phyloP scores from a whole-genome alignment of 1,284 basidiomycete species.

The Naganishia sp. region DNA sequence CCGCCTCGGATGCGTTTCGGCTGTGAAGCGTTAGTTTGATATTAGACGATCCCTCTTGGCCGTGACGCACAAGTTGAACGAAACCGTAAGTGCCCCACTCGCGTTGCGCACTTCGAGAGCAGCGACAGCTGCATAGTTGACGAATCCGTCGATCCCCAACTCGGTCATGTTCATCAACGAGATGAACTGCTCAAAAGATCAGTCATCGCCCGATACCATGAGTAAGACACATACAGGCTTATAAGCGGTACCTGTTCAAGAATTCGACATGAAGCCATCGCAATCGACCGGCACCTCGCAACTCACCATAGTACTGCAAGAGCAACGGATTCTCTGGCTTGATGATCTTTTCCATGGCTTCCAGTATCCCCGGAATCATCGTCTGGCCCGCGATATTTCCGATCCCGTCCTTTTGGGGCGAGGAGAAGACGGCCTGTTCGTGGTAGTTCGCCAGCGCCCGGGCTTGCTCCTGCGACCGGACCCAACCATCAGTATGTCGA shows the following conservation, averaged over 20 bases:
- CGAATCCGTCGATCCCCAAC: conserved; percentile 58
- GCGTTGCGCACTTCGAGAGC: conserved; percentile 72
- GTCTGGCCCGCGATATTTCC: conserved; percentile 64
- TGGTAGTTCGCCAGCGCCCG: conserved; percentile 73
- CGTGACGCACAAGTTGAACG: conserved; percentile 64
- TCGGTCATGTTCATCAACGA: conserved; percentile 79
- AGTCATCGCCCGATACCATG: not conserved
- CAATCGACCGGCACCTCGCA: not conserved
- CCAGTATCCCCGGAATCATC: conserved; percentile 58
- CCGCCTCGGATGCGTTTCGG: conserved; percentile 72
- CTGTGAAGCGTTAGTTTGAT: conserved; percentile 3
- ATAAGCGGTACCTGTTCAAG: conserved; percentile 63
- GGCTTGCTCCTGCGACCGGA: conserved; percentile 57
- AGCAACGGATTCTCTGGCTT: conserved; percentile 71
- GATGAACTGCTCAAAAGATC: conserved; percentile 60
- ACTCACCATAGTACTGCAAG: conserved; percentile 63
- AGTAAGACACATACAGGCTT: conserved; percentile 59
- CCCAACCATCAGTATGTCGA: not conserved
- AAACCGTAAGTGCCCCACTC: conserved; percentile 56
- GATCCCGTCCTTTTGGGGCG: conserved; percentile 63
- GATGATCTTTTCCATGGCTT: conserved; percentile 69
- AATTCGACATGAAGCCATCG: not conserved
- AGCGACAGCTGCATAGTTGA: conserved; percentile 74
- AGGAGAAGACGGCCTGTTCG: conserved; percentile 73
- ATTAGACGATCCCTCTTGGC: not conserved